Conservation (phyloP, 495 filamentous ascomycete species). For the Trypethelium eluteriae region DNA sequence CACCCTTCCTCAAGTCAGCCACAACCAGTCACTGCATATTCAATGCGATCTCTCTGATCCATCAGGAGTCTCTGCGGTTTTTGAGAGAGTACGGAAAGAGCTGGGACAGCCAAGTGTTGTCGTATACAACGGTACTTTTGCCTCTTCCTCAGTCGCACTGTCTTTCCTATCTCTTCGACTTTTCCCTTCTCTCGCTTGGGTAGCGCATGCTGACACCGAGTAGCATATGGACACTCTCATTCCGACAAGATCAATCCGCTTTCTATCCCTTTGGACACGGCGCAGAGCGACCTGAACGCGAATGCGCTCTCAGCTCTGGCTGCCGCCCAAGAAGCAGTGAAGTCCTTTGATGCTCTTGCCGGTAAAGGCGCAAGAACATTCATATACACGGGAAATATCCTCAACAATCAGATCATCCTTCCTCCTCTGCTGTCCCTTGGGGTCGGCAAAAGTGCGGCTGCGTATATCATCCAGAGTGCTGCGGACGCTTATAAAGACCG, state of each 20-base stretch:
- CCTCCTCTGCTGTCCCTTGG: conserved; percentile 32
- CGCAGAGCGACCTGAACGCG: conserved; percentile 35
- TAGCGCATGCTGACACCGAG: too few relatives aligned
- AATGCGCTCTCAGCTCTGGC: conserved; percentile 39
- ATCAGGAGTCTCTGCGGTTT: conserved; percentile 32
- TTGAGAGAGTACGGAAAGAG: conserved; percentile 33
- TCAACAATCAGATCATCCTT: conserved; percentile 27
- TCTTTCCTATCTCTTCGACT: too few relatives aligned
- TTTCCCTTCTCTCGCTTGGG: too few relatives aligned
- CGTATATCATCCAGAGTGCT: conserved; percentile 35
- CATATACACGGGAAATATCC: conserved; percentile 42
- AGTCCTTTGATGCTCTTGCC: conserved; percentile 36
- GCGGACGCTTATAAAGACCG: conserved; percentile 28
- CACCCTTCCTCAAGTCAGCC: conserved; percentile 11
- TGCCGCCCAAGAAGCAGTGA: conserved; percentile 38
- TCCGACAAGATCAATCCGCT: conserved; percentile 14
- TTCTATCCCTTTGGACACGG: conserved; percentile 29
- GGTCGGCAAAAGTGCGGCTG: conserved; percentile 37
- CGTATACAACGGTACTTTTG: conserved; percentile 29
- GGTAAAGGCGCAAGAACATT: conserved; percentile 37
- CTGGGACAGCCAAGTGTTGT: conserved; percentile 34
- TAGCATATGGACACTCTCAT: too few relatives aligned
- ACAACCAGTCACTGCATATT: conserved; percentile 21
- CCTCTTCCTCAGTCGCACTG: neutral
- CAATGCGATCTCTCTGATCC: conserved; percentile 39